phyloP scores from a whole-genome alignment of 1,139 yeast genomes.

The Pichia norvegensis region DNA sequence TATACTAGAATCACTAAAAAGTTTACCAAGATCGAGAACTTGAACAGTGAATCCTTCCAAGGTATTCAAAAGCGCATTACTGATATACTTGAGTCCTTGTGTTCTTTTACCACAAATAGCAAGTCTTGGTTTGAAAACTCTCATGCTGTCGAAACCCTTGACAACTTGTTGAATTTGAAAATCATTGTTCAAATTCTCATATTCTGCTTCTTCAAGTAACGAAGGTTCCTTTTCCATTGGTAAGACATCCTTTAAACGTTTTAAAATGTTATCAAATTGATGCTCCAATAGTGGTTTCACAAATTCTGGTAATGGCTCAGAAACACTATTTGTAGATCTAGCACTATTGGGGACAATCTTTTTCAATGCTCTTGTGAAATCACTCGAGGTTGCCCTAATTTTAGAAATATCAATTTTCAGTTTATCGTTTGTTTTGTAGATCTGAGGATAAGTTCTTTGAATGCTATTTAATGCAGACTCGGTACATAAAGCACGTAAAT shows the following conservation, averaged over 20 bases:
- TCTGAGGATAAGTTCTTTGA: conserved; percentile 90
- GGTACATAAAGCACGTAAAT: conserved; percentile 85
- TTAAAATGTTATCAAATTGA: conserved; percentile 41
- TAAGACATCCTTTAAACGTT: conserved; percentile 48
- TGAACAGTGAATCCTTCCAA: conserved; percentile 91
- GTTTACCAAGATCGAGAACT: conserved; percentile 68
- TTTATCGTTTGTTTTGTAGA: conserved; percentile 70
- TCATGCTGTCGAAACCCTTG: conserved; percentile 49
- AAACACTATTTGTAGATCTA: conserved; percentile 60
- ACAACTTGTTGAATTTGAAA: conserved; percentile 60
- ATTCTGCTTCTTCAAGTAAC: conserved; percentile 63
- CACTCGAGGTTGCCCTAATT: conserved; percentile 74
- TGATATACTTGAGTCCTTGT: conserved; percentile 80
- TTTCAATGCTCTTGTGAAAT: conserved; percentile 79
- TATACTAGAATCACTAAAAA: conserved; percentile 73
- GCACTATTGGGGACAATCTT: conserved; percentile 91
- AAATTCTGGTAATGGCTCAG: conserved; percentile 73
- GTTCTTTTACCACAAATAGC: conserved; percentile 71
- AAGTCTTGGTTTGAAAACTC: conserved; percentile 78
- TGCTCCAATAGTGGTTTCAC: conserved; percentile 53
- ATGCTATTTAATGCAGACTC: conserved; percentile 82
- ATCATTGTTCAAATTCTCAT: conserved; percentile 52
- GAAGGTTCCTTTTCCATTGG: conserved; percentile 57
- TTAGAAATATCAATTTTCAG: conserved; percentile 62
- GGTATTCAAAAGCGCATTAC: conserved; percentile 72